Evolutionary conservation across 2,329 filamentous ascomycete genomes (phyloP), one percentile per base, ranked within the genome.

Genomic region (Ophiocordyceps camponoti-leonardi): DNA sequence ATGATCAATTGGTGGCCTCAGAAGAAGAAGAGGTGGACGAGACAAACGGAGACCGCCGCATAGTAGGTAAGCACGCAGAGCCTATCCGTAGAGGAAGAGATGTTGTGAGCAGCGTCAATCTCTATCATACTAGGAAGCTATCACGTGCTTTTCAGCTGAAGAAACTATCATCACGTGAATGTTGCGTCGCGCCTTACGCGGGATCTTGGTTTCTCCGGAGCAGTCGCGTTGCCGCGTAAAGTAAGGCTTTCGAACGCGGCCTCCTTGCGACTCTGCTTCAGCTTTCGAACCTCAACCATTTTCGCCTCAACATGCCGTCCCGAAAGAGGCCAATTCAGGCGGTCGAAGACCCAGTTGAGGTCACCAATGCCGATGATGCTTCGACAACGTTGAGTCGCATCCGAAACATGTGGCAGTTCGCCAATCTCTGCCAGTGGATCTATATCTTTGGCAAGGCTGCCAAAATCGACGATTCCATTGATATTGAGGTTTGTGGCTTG

Each of bases 321-420:
- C 47, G 45, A 19, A 51, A 47, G 43, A 28, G 37, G 33, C 39
- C 45, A 39, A 13, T 33, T 41, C 30, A 47, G 40, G 42, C 42
- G 19, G 30, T 37, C n/a, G 45, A 45, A 18, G 45, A 30, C 20
- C 26, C 40, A 20, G 42, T 8, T 16, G 22, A 4, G 11, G 26
- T 31, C 22, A 35, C 16, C n/a, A 18, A 23, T 41, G 19, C 35
- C 39, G 42, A 46, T 14, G 22, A 12, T 6, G 42, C 23, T 18
- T 11, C 47, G 20, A 33, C 28, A 4, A 54, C 78, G 46, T 68
- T 93, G 26, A 67, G 77, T 48, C 79, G 72, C 52, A 74, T 96
- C 53, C 79, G 90, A 50, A 92, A 85, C 59, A 87, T 85, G 73
- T 96, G 90, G 88, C 84, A 95, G 62, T 95, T 96, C 64, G 86